Base-by-base conservation (phyloP, 768 basidiomycete genomes). In the Boletus vermiculosoides region DNA sequence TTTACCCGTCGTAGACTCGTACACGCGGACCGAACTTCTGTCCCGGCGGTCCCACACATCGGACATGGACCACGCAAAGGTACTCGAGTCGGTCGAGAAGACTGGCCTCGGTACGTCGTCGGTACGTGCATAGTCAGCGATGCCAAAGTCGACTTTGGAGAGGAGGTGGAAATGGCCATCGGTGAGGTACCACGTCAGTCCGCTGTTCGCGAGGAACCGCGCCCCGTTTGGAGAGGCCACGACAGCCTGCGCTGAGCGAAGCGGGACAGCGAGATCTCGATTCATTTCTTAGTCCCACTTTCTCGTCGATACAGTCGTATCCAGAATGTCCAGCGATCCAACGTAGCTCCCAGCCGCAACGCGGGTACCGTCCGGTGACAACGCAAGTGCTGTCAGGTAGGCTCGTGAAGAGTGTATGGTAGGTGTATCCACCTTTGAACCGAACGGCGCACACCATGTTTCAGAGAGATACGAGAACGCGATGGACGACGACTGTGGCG, bases 331-430 rank as follows among this genome's bases (percentile, higher is more conserved):
- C 23, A 61, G 18, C 2, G 57, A 48, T 6, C 54, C 60, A 9
- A 20, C 20, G 11, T 9, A 6, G 18, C 33, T 59, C n/a, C 51
- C 59, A 13, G 62, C 63, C 28, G 63, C 64, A 12, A 63, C 30
- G 6, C 52, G 46, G 20, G 40, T 41, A 7, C 62, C 67, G 37
- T 68, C 55, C 10, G 44, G 39, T 5, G 66, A 68, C 45, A 68
- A 46, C 3, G 64, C 57, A 18, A 68, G 47, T 20, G 52, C 57
- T 7, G 39, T 52, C 18, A 65, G 52, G n/a, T 11, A 10, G 23
- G 39, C 34, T 4, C 34, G 52, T 13, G 57, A 47, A 12, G 28
- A 1, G 50, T 59, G 20, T 30, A 54, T 31, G 16, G 25, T 0
- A 1, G 52, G 57, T 6, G 45, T 23, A 15, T 44, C 44, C 40